Conservation (phyloP, 768 basidiomycete species). For the Boletus sp. region DNA sequence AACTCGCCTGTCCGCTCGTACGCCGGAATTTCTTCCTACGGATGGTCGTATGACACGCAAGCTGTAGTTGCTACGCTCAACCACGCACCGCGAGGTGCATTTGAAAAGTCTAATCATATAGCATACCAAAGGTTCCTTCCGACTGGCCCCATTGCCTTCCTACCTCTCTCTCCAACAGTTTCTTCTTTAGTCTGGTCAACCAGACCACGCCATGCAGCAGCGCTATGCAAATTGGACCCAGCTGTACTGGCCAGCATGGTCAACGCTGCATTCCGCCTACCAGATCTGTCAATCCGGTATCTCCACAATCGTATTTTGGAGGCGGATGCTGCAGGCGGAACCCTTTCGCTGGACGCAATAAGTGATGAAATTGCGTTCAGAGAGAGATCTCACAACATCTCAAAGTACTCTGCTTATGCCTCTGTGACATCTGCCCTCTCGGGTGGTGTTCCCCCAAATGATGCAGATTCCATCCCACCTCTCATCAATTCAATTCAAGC, state of each 20-base stretch:
- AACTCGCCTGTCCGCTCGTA: constrained; percentile 91
- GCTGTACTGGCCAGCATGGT: constrained; percentile 68
- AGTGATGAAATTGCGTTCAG: constrained; percentile 66
- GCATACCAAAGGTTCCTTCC: constrained; percentile 95
- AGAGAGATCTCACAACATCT: constrained; percentile 67
- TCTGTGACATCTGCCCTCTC: constrained; percentile 36
- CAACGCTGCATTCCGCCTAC: constrained; percentile 88
- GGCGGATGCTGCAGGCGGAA: constrained; percentile 40
- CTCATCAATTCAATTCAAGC: constrained; percentile 66
- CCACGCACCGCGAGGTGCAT: constrained; percentile 63
- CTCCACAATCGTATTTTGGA: constrained; percentile 62
- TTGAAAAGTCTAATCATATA: constrained; percentile 65
- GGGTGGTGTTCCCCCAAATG: constrained; percentile 55
- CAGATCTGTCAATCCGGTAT: constrained; percentile 67
- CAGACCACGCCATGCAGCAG: constrained; percentile 67
- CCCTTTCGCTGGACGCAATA: constrained; percentile 49
- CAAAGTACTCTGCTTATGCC: constrained; percentile 60
- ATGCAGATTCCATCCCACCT: constrained; percentile 68
- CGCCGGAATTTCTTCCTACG: constrained; percentile 81
- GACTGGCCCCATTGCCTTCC: constrained; percentile 92
- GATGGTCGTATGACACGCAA: constrained; percentile 88
- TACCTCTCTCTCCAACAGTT: constrained; percentile 73
- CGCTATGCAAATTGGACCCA: constrained; percentile 63
- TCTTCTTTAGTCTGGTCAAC: constrained; percentile 97
- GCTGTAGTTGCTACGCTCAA: constrained; percentile 87